A percentile compares a stretch with the other conserved stretches of the same genome.
Evolutionary conservation across 2,329 filamentous ascomycete species (phyloP).

Genomic region (Calonectria pauciramosa): DNA sequence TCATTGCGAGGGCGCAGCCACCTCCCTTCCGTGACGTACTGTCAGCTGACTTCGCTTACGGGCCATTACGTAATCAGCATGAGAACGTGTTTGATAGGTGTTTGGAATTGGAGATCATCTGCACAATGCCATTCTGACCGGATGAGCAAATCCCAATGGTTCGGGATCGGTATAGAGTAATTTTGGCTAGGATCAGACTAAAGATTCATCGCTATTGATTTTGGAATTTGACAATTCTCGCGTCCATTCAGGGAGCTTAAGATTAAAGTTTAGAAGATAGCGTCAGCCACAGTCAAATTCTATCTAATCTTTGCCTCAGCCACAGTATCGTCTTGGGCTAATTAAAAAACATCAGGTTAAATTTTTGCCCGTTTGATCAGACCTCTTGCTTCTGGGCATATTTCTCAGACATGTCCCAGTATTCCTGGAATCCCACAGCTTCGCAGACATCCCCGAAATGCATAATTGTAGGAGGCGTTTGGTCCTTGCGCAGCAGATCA

Average conservation of each 20-base stretch:
- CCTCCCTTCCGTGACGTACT: neutral
- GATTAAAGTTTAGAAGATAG: neutral
- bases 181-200: neutral
- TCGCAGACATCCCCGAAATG: conserved; percentile 1
- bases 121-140: neutral
- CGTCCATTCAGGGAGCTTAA: neutral
- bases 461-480: conserved; percentile 1
- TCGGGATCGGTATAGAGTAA: neutral
- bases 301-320: neutral
- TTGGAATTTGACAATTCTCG: neutral
- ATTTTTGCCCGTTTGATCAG: neutral
- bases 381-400: neutral
- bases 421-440: conserved; percentile 14
- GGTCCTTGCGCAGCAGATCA: neutral
- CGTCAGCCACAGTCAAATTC: neutral
- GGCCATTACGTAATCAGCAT: neutral
- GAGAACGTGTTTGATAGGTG: neutral
- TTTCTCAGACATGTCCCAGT: conserved; percentile 10
- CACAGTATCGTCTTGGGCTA: neutral
- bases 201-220: neutral
- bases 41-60: neutral
- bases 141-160: neutral
- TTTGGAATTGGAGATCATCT: neutral
- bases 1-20: neutral
- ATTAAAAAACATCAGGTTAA: neutral